Conservation (phyloP, 257 asterid species). For the Vinca minor region DNA sequence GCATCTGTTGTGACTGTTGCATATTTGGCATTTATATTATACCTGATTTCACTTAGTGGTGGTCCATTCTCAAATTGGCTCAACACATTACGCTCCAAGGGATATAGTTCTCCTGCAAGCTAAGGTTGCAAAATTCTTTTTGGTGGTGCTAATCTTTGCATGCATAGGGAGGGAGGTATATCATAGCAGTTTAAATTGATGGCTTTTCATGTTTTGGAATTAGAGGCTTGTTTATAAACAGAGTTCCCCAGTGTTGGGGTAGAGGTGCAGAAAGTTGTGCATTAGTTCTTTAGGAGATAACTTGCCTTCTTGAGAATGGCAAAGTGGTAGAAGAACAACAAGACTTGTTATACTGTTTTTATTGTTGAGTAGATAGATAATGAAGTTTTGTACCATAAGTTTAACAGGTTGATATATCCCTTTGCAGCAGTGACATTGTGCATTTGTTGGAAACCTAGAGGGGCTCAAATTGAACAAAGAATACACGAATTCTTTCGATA, state of each 20-base stretch:
- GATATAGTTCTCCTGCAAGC: conserved; percentile 27
- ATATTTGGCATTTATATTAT: conserved; percentile 56
- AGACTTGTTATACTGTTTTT: conserved; percentile 4
- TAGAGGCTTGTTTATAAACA: conserved; percentile 5
- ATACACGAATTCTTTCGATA: too few species aligned
- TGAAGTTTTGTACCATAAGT: not conserved
- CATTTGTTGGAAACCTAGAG: too few species aligned
- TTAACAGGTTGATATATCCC: not conserved
- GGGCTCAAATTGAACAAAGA: too few species aligned
- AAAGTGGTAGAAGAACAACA: not conserved
- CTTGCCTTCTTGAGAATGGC: not conserved
- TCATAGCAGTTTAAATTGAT: not conserved
- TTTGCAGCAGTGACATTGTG: too few species aligned
- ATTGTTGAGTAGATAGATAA: conserved; percentile 5
- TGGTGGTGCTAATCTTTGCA: conserved; percentile 6
- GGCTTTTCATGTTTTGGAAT: not conserved
- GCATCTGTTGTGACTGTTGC: conserved; percentile 55
- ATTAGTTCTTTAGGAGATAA: conserved; percentile 13
- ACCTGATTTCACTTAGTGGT: conserved; percentile 54
- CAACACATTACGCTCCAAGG: conserved; percentile 31
- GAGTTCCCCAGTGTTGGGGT: conserved; percentile 11
- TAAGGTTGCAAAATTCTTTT: conserved; percentile 14
- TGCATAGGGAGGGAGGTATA: conserved; percentile 1
- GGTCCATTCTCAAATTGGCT: conserved; percentile 39
- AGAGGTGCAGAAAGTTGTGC: conserved; percentile 10